A percentile compares a stretch with the other conserved stretches of the same genome.
Conservation (phyloP, 768 basidiomycete species). For the Pulveroboletus sp. region DNA sequence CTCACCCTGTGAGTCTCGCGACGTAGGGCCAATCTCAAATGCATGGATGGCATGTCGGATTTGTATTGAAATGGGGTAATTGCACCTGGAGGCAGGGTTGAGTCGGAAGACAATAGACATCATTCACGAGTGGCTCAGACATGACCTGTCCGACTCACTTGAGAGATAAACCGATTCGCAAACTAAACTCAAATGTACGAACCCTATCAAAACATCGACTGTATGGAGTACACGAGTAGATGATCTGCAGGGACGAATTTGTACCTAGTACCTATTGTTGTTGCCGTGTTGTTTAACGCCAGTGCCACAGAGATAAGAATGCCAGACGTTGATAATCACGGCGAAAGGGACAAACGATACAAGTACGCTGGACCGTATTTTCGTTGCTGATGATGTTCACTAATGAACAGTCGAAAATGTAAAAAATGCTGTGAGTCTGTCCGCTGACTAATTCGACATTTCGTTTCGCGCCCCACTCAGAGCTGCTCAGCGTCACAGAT, state of each 20-base stretch:
- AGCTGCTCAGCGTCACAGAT: constrained; percentile 13
- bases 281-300: constrained; percentile 73
- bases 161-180: background rate
- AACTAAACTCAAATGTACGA: constrained; percentile 13
- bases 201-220: constrained; percentile 31
- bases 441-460: constrained; percentile 14
- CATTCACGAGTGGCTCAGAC: too few species aligned
- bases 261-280: constrained; percentile 29
- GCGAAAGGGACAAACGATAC: constrained; percentile 24
- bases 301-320: constrained; percentile 36
- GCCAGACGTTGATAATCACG: constrained; percentile 64
- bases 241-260: constrained; percentile 48
- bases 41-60: too few species aligned
- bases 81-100: too few species aligned
- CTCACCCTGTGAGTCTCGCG: too few species aligned
- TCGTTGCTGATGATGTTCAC: background rate
- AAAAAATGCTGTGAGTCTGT: constrained; percentile 3
- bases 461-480: background rate
- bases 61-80: too few species aligned
- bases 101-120: too few species aligned
- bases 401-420: background rate
- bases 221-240: constrained; percentile 50
- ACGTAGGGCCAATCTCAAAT: too few species aligned
- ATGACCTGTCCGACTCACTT: background rate
- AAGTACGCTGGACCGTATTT: background rate